phyloP scores from a whole-genome alignment of 2,329 filamentous ascomycete species.

The Pestalotiopsis sp. region DNA sequence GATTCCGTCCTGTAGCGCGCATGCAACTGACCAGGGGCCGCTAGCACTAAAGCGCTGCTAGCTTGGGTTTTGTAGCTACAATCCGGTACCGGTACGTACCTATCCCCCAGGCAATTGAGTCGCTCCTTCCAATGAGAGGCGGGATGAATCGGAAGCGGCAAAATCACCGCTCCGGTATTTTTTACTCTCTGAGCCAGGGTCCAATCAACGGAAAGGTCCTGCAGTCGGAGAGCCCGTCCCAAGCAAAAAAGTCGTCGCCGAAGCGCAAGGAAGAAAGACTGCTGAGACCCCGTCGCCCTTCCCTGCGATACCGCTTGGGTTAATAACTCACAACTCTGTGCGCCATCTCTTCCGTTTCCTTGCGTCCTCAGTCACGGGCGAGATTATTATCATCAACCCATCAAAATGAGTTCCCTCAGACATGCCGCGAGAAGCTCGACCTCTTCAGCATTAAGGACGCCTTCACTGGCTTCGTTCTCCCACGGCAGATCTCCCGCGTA shows the following conservation, averaged over 20 bases:
- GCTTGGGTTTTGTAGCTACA: not conserved
- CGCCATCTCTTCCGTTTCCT: not conserved
- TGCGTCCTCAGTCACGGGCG: not conserved
- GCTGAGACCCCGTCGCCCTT: not conserved
- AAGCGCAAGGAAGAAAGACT: not conserved
- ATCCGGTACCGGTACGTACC: not conserved
- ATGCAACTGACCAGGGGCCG: not conserved
- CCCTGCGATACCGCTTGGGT: not conserved
- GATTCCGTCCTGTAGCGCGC: conserved; percentile 10
- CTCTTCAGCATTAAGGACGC: conserved; percentile 42
- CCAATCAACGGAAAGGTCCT: not conserved
- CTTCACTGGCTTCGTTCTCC: conserved; percentile 37
- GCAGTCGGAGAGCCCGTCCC: not conserved
- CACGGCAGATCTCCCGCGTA: conserved; percentile 49
- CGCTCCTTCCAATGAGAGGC: not conserved
- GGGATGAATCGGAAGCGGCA: conserved; percentile 11
- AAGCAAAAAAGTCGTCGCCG: conserved; percentile 4
- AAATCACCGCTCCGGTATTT: conserved; percentile 10
- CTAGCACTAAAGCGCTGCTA: not conserved
- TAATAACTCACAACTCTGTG: not conserved
- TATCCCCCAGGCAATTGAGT: not conserved
- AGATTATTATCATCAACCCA: not conserved
- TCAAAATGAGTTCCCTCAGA: conserved; percentile 49
- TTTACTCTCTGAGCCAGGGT: conserved; percentile 6
- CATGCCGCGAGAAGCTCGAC: conserved; percentile 43